Evolutionary conservation across 2,329 filamentous ascomycete genomes (phyloP).

Genomic region (Microsporum audouinii): DNA sequence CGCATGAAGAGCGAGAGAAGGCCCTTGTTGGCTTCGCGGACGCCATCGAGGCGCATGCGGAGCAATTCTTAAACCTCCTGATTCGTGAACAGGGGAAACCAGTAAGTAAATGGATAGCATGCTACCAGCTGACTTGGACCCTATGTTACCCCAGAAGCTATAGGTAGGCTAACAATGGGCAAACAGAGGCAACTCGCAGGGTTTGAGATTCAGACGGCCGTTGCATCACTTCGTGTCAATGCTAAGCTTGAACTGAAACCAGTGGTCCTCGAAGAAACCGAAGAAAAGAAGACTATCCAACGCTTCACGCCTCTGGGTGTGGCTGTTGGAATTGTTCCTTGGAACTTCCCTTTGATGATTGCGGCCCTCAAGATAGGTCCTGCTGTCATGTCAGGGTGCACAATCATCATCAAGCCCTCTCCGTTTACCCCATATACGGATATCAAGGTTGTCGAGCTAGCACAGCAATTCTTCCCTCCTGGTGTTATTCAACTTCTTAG

Average conservation of each 20-base stretch:
- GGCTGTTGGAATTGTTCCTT: constrained; percentile 46
- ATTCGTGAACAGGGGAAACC: constrained; percentile 36
- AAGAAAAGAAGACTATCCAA: constrained; percentile 25
- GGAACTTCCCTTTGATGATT: constrained; percentile 42
- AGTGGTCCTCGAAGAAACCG: constrained; percentile 37
- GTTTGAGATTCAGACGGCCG: constrained; percentile 20
- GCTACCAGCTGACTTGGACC: background rate
- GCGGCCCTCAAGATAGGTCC: constrained; percentile 42
- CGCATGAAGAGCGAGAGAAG: constrained; percentile 25
- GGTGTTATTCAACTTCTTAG: constrained; percentile 48
- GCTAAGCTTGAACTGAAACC: constrained; percentile 31
- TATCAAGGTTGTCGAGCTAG: constrained; percentile 44
- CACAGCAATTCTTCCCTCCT: constrained; percentile 39
- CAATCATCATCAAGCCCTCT: constrained; percentile 46
- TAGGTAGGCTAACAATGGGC: background rate
- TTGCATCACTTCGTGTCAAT: constrained; percentile 15
- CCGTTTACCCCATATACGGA: constrained; percentile 45
- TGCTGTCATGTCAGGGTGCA: constrained; percentile 42
- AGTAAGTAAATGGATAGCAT: constrained; percentile 10
- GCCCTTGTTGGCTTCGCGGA: constrained; percentile 26
- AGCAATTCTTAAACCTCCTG: constrained; percentile 28
- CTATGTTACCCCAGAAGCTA: background rate
- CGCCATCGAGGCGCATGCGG: constrained; percentile 26
- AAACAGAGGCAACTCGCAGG: background rate
- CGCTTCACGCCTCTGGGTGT: constrained; percentile 32